Evolutionary conservation across 2,329 filamentous ascomycete genomes (phyloP).

Genomic region (Fusarium vanettenii): DNA sequence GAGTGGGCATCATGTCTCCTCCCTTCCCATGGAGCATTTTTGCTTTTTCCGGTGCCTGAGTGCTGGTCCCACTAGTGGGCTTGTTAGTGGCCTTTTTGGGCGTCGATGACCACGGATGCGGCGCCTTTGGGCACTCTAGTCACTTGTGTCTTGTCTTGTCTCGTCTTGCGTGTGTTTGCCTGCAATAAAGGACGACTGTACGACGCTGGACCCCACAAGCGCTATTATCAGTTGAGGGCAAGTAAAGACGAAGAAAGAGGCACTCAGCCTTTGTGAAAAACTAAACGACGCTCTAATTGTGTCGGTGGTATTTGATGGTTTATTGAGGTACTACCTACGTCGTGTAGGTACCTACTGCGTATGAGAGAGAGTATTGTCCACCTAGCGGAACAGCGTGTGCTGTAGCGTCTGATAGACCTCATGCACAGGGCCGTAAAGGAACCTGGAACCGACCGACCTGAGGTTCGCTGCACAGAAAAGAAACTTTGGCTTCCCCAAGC

Average conservation of each 20-base stretch:
- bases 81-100: constrained; percentile 31
- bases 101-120: constrained; percentile 5
- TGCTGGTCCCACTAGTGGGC: constrained; percentile 30
- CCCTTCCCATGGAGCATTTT: constrained; percentile 28
- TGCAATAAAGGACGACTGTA: constrained; percentile 2
- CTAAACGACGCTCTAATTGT: background rate
- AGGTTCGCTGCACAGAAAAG: constrained; percentile 6
- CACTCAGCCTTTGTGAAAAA: background rate
- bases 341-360: background rate
- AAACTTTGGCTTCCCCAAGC: constrained; percentile 17
- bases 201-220: constrained; percentile 13
- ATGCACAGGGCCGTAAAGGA: background rate
- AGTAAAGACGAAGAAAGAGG: background rate
- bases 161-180: background rate
- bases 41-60: constrained; percentile 36
- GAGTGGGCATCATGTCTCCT: constrained; percentile 28
- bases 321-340: background rate
- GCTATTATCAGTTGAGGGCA: background rate
- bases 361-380: background rate
- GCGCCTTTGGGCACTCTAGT: constrained; percentile 8
- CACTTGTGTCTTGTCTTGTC: constrained; percentile 17
- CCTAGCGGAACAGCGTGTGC: background rate
- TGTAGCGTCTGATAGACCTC: background rate
- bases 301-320: background rate
- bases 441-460: background rate